Base-by-base conservation (phyloP, 176 grass and related monocot species). In the Poa annua region DNA sequence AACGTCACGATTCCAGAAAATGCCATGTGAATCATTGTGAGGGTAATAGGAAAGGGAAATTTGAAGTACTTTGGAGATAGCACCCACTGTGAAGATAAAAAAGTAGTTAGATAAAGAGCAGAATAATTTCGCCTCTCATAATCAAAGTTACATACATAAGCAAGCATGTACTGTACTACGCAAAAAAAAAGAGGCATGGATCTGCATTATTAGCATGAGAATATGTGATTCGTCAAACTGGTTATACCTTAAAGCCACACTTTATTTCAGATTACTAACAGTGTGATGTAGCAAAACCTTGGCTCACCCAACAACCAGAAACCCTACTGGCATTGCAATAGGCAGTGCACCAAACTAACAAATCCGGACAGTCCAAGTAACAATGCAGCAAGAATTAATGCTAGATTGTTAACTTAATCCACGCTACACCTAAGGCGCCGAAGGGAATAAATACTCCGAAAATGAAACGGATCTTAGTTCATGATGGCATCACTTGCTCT, bases 21-120 rank as follows among this genome's bases (percentile, higher is more conserved):
- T 67, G 91, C 89, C 96, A 99, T 99, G 80, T 99, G 96, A 87
- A 99, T 96, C 96, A 99, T 99, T 54, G 96, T 99, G 60, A 99
- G 93, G 47, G 96, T 99, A 25, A 99, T 99, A 45, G 96, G 96
- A 73, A 94, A 99, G 1, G 96, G 96, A 60, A 99, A 99, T 65
- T 96, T 99, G 88, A 99, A 99, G 90, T 99, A 90, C 44, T 99
- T 99, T 56, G 93, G 93, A 87, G 96, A 99, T 68, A 99, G 83
- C 9, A 99, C 89, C 96, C 96, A 99, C 96, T 99, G 93, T 74
- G 42, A 36, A 10, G 89, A 75, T 55, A 71, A 50, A 29, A 42
- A 25, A 45, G 17, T 10, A 66, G 6, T 78, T 24, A 84, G 50
- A 72, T 49, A 54, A 3, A 34, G 34, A 47, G 26, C 29, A 4